These are phyloP conservation scores for Mycena haematopus DNA, from an alignment of 768 basidiomycete species.

Conservation along the genomic window DNA sequence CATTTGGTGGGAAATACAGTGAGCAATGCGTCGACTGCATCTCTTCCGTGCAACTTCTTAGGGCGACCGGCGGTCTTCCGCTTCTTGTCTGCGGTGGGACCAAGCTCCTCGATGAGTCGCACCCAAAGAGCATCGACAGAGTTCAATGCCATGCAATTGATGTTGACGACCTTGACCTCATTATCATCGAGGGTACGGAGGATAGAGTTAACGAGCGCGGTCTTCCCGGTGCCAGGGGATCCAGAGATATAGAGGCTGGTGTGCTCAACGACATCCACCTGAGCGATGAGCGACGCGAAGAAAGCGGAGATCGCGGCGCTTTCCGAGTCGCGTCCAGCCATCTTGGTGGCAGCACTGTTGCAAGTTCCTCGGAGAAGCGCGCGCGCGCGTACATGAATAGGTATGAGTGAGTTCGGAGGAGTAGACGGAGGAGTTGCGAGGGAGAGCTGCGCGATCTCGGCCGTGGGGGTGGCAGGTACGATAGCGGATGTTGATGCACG, in stretches of 20 bases:
- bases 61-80: constrained; percentile 41
- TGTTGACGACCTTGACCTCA: constrained; percentile 55
- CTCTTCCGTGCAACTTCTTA: constrained; percentile 55
- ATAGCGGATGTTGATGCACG: constrained; percentile 56
- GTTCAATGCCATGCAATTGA: constrained; percentile 85
- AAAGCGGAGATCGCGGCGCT: constrained; percentile 65
- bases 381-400: constrained; percentile 64
- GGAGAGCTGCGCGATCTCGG: constrained; percentile 47
- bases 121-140: constrained; percentile 76
- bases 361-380: constrained; percentile 76
- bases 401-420: constrained; percentile 57
- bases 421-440: constrained; percentile 69
- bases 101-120: constrained; percentile 64
- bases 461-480: constrained; percentile 52
- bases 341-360: constrained; percentile 54
- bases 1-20: constrained; percentile 56
- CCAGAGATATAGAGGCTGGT: constrained; percentile 88
- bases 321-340: constrained; percentile 75
- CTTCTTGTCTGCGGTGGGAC: constrained; percentile 36
- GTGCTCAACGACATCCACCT: constrained; percentile 35
- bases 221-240: constrained; percentile 92
- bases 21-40: constrained; percentile 54
- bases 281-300: constrained; percentile 58
- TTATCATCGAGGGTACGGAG: constrained; percentile 51
- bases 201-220: constrained; percentile 78